Evolutionary conservation across 1,284 basidiomycete species (phyloP).

Genomic region (Cystobasidium sp.): DNA sequence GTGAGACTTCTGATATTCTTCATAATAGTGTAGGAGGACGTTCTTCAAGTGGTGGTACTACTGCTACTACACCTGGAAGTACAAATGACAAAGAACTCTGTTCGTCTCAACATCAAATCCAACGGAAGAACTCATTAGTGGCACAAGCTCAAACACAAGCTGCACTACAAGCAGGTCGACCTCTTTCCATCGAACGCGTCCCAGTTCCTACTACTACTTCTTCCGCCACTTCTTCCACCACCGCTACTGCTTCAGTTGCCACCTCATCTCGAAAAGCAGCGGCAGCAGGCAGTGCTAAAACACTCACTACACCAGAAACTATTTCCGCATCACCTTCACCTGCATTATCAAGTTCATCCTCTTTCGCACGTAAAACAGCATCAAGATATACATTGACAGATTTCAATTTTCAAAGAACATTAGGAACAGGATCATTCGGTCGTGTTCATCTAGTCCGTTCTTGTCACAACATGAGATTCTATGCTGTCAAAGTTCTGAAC

Average conservation of each 20-base stretch:
- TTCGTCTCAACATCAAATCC: neutral
- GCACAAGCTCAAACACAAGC: neutral
- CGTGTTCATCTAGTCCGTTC: slow-evolving; percentile 90
- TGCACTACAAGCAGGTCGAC: neutral
- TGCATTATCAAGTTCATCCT: slow-evolving; percentile 48
- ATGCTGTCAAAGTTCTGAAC: slow-evolving; percentile 90
- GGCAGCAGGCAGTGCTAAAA: neutral
- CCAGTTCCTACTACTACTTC: slow-evolving; percentile 8
- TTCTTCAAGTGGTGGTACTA: slow-evolving; percentile 41
- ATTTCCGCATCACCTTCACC: slow-evolving; percentile 44
- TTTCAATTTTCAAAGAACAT: slow-evolving; percentile 62
- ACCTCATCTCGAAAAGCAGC: neutral
- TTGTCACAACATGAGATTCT: slow-evolving; percentile 88
- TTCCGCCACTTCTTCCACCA: neutral
- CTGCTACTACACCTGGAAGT: slow-evolving; percentile 37
- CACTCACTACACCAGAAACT: neutral
- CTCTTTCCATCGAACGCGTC: slow-evolving; percentile 16
- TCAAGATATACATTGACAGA: slow-evolving; percentile 61
- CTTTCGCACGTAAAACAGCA: slow-evolving; percentile 59
- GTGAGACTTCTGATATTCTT: slow-evolving; percentile 39
- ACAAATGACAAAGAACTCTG: slow-evolving; percentile 20
- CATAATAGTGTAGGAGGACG: slow-evolving; percentile 36
- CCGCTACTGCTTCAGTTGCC: neutral
- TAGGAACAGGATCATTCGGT: slow-evolving; percentile 93
- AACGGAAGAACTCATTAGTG: slow-evolving; percentile 13